Evolutionary conservation across 164 flowering plant species (phyloP), one percentile per base, ranked within the genome.

Genomic region (Liriodendron chinense): DNA sequence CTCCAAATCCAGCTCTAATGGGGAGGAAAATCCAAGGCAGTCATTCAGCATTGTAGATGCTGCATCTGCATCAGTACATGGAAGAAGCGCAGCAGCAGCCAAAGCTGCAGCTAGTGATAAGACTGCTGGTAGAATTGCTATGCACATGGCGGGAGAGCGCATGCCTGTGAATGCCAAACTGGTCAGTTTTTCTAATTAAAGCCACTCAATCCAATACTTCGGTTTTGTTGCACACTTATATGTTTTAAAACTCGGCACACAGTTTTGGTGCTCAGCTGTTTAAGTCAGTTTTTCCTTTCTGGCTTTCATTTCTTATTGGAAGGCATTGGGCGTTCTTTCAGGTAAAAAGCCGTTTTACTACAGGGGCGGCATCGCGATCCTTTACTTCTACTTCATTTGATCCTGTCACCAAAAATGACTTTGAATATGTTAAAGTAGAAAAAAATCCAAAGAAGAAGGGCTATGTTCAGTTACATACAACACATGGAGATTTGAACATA

Each of bases 11-110:
- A 83, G 78, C 59, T 56, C 71, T 53, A 84, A 86, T 72, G 92
- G 88, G 57, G 94, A 85, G 65, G 76, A 47, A 49, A 86, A 85
- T 78, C n/a, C 83, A 2, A 78, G 79, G 62, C 92, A 87, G 80
- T 74, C 86, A 21, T 94, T 65, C 82, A 92, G 98, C 81, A 86
- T 96, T 75, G 97, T 96, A 20, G 98, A 94, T 91, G 98, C 97
- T 77, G 99, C 99, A 61, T 96, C 99, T 80, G 98, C 98, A 75
- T 85, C 99, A 59, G 99, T 92, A n/a, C 93, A 92, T 86, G 99
- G 98, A 75, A 91, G 98, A 92, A 96, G 95, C 84, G 99, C 99
- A 14, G 88, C 89, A 76, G 97, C 99, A 16, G 98, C 97, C 63
- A 94, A 88, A 86, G 85, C 95, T 78, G 85, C 90, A 34, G 74